A percentile compares a stretch with the other conserved stretches of the same genome.
These are phyloP conservation scores for Paramecium pentaurelia DNA, from an alignment of 73 alveolate species.

Conservation along the genomic window DNA sequence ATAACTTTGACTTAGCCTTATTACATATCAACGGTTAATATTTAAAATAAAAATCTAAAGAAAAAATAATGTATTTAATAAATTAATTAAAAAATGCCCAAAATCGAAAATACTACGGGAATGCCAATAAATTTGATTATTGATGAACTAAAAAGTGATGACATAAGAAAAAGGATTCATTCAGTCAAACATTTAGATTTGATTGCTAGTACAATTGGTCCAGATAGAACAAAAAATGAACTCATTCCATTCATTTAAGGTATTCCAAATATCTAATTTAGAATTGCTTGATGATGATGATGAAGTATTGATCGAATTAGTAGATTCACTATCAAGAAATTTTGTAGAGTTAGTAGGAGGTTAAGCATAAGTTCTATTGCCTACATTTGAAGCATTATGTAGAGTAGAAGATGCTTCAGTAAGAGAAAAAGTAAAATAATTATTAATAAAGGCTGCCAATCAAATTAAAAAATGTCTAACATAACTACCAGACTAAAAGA, in stretches of 20 bases:
- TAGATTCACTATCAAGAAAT: conserved; percentile 78
- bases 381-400: conserved; percentile 80
- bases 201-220: conserved; percentile 89
- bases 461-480: conserved; percentile 64
- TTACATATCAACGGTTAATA: conserved; percentile 20
- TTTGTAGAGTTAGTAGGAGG: conserved; percentile 94
- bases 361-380: conserved; percentile 66
- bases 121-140: conserved; percentile 58
- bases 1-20: conserved; percentile 56
- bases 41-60: background rate
- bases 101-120: conserved; percentile 58
- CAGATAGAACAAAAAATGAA: conserved; percentile 93
- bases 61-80: background rate
- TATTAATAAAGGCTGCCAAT: conserved; percentile 59
- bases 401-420: conserved; percentile 84
- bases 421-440: conserved; percentile 70
- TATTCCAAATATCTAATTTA: conserved; percentile 52
- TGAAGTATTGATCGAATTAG: conserved; percentile 89
- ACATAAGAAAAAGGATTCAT: conserved; percentile 73
- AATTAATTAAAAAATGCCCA: conserved; percentile 48
- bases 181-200: conserved; percentile 80
- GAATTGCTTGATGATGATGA: conserved; percentile 97
- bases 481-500: conserved; percentile 56
- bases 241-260: conserved; percentile 92
- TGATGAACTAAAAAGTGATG: conserved; percentile 83